Conservation (phyloP, 768 basidiomycete species). For the Gyrodon lividus region DNA sequence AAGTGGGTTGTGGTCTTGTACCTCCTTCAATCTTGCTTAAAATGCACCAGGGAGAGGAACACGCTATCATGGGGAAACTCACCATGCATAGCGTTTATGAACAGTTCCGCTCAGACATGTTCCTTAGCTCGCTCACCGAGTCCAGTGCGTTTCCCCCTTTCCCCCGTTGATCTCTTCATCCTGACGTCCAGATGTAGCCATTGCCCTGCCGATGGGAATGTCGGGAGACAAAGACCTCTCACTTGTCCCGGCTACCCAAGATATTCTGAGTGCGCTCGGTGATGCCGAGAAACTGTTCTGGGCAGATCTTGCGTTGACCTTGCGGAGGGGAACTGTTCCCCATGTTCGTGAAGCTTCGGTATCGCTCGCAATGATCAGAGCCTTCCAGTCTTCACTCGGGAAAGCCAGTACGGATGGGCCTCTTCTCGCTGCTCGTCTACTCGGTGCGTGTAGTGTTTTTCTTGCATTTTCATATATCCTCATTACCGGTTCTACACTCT, state of each 20-base stretch:
- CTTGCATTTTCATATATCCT: background rate
- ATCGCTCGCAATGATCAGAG: slow-evolving; percentile 66
- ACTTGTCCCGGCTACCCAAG: slow-evolving; percentile 48
- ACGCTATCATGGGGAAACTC: slow-evolving; percentile 72
- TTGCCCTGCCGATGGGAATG: slow-evolving; percentile 82
- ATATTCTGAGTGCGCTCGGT: slow-evolving; percentile 58
- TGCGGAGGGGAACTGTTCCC: slow-evolving; percentile 59
- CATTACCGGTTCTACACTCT: background rate
- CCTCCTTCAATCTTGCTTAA: background rate
- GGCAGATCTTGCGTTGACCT: slow-evolving; percentile 56
- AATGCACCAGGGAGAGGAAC: slow-evolving; percentile 65
- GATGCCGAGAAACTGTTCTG: slow-evolving; percentile 72
- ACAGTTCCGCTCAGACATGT: slow-evolving; percentile 82
- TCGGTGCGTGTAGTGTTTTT: slow-evolving; percentile 44
- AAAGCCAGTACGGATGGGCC: slow-evolving; percentile 50
- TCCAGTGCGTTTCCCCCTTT: slow-evolving; percentile 60
- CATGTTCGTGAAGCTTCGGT: slow-evolving; percentile 75
- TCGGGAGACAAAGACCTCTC: slow-evolving; percentile 41
- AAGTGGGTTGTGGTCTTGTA: slow-evolving; percentile 39
- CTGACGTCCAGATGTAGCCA: slow-evolving; percentile 48
- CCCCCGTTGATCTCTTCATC: background rate
- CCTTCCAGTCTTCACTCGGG: slow-evolving; percentile 82
- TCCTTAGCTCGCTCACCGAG: slow-evolving; percentile 86
- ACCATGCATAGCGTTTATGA: slow-evolving; percentile 74
- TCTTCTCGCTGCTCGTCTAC: slow-evolving; percentile 55